A percentile compares a stretch with the other conserved stretches of the same genome.
Evolutionary conservation across 345 rosid species (phyloP).

Genomic region (Lepidium didymum): DNA sequence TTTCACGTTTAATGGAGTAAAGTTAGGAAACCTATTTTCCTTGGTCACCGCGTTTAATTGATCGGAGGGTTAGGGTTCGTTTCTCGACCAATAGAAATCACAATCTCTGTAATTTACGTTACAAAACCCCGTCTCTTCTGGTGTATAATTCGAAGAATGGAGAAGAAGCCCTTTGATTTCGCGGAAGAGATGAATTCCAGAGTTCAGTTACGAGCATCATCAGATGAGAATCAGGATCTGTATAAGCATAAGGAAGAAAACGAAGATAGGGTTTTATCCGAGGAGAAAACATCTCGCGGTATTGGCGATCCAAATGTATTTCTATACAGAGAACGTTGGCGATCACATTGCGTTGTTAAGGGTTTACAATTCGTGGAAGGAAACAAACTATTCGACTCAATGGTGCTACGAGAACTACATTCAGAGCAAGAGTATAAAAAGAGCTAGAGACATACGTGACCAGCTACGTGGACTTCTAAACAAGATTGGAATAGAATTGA

Average conservation of each 20-base stretch:
- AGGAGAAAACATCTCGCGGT: background rate
- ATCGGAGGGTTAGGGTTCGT: background rate
- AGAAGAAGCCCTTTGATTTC: background rate
- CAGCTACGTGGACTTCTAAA: conserved; percentile 83
- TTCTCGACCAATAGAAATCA: background rate
- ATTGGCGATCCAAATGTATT: conserved; percentile 50
- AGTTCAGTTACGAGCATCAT: background rate
- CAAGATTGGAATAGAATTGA: conserved; percentile 75
- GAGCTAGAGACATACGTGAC: conserved; percentile 86
- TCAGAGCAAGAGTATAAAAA: conserved; percentile 92
- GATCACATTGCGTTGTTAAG: conserved; percentile 85
- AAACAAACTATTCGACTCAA: conserved; percentile 71
- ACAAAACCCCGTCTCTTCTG: background rate
- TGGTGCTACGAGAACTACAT: conserved; percentile 97
- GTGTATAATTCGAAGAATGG: background rate
- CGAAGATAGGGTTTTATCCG: background rate
- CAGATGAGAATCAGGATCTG: background rate
- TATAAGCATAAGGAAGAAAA: background rate
- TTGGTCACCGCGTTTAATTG: conserved; percentile 5
- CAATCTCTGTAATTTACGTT: background rate
- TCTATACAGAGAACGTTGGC: conserved; percentile 77
- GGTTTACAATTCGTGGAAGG: conserved; percentile 86
- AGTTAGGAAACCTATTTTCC: background rate
- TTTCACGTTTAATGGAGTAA: background rate
- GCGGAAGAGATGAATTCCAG: background rate